Evolutionary conservation across 2,329 filamentous ascomycete species (phyloP), one percentile per base, ranked within the genome.

Genomic region (Talaromyces sp.): DNA sequence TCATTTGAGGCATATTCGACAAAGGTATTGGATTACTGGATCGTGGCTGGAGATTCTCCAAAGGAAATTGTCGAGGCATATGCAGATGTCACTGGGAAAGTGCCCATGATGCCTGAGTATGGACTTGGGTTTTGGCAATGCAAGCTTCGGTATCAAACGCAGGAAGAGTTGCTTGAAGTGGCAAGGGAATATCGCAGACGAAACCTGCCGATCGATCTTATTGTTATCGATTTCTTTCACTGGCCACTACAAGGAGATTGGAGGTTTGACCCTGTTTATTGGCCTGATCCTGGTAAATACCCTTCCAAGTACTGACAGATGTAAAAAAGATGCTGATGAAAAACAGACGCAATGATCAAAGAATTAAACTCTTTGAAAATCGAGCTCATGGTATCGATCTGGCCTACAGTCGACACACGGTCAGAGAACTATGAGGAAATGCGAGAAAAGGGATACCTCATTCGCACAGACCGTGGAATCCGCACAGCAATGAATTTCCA

Each of bases 181-280:
- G 86, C 85, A 0, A 71, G 85, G 5, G 85, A 88, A 66, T 85
- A 88, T 63, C 80, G 79, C 56, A 72, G 74, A 32, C 74, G 84
- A 1, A 68, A 81, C 0, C 68, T 88, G 17, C 85, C 85, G 0
- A 75, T 88, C 19, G 84, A 88, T 66, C 67, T 88, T 2, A 87
- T 88, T n/a, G 86, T 88, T 0, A 75, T 85, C 41, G 86, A 88
- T 65, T 88, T 85, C 69, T 88, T 88, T 68, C 86, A 88, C 67
- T 88, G 86, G 86, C 81, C 82, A 8, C 76, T 77, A 8, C 85
- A 89, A 67, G 86, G 87, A 6, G 86, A 89, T 59, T 89, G 86
- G 86, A 83, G 79, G 43, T 88, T 89, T 64, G 86, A 89, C 65
- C 73, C 79, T 0, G 78, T 77, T 0, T 88, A 83, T 65, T 88